Base-by-base conservation (phyloP, 1,139 yeast genomes). In the Arxiozyma telluris region DNA sequence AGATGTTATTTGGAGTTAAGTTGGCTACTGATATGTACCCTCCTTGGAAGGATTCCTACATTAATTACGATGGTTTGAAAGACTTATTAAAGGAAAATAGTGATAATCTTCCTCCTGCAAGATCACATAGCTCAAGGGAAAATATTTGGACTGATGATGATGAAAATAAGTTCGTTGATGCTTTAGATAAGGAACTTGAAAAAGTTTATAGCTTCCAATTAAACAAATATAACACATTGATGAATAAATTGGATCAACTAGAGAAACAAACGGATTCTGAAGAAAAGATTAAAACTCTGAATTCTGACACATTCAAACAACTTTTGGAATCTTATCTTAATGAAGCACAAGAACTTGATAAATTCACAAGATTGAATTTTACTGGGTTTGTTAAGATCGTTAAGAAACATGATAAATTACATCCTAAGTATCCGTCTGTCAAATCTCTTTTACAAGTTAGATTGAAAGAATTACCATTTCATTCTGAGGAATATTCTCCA, bases 371-470 rank as follows among this genome's bases (percentile, higher is more conserved):
- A 65, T 73, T 91, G 62, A 93, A 93, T 71, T 93, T 85, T 73
- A 91, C 98, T 23, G 98, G 98, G 3, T 93, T 93, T 72, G 80
- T 84, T 65, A 93, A 93, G 69, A 88, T 93, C 63, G 97, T 91
- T 61, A 91, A 93, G 75, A 93, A 91, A 71, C 98, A 93, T 67
- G 98, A 93, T 72, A 81, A 97, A 55, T 72, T 91, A 59, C 97
- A 91, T 68, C 80, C 90, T 22, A 78, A 82, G 59, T 93, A 86
- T 70, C 72, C 69, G 11, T 85, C 93, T 38, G 97, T 93, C 43
- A 85, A 83, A 69, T 96, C 98, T 0, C 74, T 93, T 64, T 75
- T 93, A 62, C 88, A 88, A 61, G 97, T 93, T 46, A 79, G 98
- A 64, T 78, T 93, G 70, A 85, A 84, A 68, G 84, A 84, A 52